A percentile compares a stretch with the other conserved stretches of the same genome.
Conservation (phyloP, 306 rosid species). For the Rosa chinensis region DNA sequence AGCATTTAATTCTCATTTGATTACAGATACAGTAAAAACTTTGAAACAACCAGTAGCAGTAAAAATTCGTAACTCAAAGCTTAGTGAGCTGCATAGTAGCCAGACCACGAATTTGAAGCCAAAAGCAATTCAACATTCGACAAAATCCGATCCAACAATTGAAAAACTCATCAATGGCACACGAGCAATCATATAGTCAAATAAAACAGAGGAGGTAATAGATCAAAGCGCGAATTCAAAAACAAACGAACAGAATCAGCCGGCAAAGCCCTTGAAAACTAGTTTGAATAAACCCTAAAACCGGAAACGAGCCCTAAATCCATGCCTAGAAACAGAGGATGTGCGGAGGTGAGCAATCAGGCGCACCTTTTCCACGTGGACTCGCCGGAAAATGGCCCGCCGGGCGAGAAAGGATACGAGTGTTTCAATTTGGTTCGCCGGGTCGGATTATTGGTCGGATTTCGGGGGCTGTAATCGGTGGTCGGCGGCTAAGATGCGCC, state of each 20-base stretch:
- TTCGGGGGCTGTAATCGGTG: not conserved
- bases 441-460: constrained; percentile 3
- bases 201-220: constrained; percentile 36
- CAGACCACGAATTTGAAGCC: constrained; percentile 33
- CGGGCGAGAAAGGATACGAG: constrained; percentile 18
- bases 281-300: constrained; percentile 39
- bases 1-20: constrained; percentile 4
- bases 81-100: constrained; percentile 22
- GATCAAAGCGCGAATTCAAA: constrained; percentile 61
- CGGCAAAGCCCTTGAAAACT: constrained; percentile 60
- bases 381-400: constrained; percentile 48
- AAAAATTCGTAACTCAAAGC: constrained; percentile 31
- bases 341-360: constrained; percentile 47
- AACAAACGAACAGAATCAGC: constrained; percentile 30
- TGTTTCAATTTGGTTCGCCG: not conserved
- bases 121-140: constrained; percentile 35
- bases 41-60: constrained; percentile 12
- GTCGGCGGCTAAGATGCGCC: constrained; percentile 22
- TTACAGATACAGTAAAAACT: constrained; percentile 18
- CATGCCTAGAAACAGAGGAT: constrained; percentile 20
- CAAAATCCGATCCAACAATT: constrained; percentile 21
- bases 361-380: constrained; percentile 45
- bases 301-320: constrained; percentile 45
- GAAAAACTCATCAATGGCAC: constrained; percentile 20
- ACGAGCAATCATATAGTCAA: constrained; percentile 30